Percentiles rank a stretch among this genome's conserved stretches.
These are phyloP conservation scores for Abrus pulchellus DNA, from an alignment of 306 rosid genomes.

Conservation along the genomic window DNA sequence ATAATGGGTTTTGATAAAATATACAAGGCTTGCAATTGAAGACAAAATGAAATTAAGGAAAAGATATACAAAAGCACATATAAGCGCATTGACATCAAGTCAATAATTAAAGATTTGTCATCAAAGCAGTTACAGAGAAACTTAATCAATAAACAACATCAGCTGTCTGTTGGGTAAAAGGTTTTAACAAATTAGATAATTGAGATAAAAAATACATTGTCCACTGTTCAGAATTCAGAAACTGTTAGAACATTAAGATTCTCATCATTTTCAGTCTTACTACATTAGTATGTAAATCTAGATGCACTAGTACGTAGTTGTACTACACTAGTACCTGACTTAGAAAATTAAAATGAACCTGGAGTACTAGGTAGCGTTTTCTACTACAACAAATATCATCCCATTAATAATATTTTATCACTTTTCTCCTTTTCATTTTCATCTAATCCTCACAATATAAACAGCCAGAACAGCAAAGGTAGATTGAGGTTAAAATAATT, in stretches of 20 bases:
- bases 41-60: background rate
- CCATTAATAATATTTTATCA: background rate
- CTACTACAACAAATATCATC: background rate
- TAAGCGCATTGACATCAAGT: background rate
- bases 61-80: background rate
- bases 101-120: background rate
- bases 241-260: background rate
- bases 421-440: background rate
- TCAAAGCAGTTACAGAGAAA: conserved; percentile 4
- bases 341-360: background rate
- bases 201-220: conserved; percentile 10
- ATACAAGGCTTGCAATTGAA: background rate
- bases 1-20: background rate
- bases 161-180: background rate
- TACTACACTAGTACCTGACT: background rate
- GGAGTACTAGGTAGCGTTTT: background rate
- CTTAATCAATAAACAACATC: conserved; percentile 9
- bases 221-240: background rate
- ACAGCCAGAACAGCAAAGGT: background rate
- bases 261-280: background rate
- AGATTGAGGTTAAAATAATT: background rate
- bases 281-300: background rate
- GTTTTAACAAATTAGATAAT: background rate
- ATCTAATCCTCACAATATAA: background rate
- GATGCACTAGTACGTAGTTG: background rate